Evolutionary conservation across 495 filamentous ascomycete genomes (phyloP).

Genomic region (Talaromyces adpressus): DNA sequence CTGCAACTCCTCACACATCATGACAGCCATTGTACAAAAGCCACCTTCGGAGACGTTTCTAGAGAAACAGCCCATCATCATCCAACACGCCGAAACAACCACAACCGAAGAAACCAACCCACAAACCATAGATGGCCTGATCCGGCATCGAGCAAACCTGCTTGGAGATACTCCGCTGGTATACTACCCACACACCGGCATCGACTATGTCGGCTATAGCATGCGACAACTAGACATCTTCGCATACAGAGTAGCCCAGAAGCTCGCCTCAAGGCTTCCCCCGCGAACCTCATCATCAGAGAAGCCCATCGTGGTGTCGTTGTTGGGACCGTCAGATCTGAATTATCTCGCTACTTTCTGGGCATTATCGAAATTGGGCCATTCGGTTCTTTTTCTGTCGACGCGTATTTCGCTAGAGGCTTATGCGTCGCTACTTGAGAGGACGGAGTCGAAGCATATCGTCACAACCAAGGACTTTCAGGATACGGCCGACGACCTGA

Average conservation of each 20-base stretch:
- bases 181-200: conserved; percentile 3
- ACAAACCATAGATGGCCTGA: conserved; percentile 2
- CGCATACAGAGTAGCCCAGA: conserved; percentile 1
- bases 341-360: conserved; percentile 36
- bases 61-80: background rate
- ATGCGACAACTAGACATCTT: conserved; percentile 2
- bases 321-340: conserved; percentile 36
- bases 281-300: conserved; percentile 14
- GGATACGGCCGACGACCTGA: conserved; percentile 19
- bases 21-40: background rate
- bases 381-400: conserved; percentile 39
- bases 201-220: conserved; percentile 5
- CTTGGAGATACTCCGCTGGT: background rate
- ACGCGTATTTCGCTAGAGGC: conserved; percentile 38
- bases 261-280: background rate
- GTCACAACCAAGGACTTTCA: conserved; percentile 20
- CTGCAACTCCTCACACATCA: background rate
- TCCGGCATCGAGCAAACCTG: conserved; percentile 1
- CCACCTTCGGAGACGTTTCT: background rate
- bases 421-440: conserved; percentile 29
- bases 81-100: background rate
- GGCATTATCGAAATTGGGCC: conserved; percentile 36
- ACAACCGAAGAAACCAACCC: background rate
- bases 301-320: conserved; percentile 33
- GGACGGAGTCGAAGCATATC: conserved; percentile 27